Conservation (phyloP, 768 basidiomycete species). For the Rhodosporidiobolus sp. region DNA sequence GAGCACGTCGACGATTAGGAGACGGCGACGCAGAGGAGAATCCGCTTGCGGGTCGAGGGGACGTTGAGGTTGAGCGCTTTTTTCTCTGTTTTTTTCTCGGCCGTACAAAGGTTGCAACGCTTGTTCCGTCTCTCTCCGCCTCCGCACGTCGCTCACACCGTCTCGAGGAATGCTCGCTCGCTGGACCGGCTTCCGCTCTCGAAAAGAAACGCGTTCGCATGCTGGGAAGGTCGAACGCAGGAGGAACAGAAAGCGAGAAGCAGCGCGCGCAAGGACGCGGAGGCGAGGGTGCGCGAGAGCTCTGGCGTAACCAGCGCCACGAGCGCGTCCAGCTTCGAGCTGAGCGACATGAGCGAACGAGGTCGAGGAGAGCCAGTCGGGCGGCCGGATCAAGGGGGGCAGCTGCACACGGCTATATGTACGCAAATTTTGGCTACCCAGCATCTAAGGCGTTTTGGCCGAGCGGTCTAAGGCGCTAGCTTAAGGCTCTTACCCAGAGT, state of each 20-base stretch:
- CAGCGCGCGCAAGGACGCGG: constrained; percentile 4
- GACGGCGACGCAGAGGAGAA: not conserved
- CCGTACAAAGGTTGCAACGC: too few species aligned
- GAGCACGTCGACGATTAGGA: not conserved
- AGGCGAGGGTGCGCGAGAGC: not conserved
- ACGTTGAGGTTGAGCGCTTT: too few species aligned
- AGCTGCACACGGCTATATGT: not conserved
- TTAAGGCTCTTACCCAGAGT: constrained; percentile 26
- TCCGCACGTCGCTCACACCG: too few species aligned
- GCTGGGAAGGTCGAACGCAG: too few species aligned
- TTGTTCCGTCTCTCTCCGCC: too few species aligned
- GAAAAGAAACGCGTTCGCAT: too few species aligned
- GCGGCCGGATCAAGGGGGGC: too few species aligned
- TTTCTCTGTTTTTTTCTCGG: too few species aligned
- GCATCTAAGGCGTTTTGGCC: constrained; percentile 36
- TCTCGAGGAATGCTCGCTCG: too few species aligned
- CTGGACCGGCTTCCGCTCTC: too few species aligned
- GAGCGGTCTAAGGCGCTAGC: constrained; percentile 44
- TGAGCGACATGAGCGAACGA: constrained; percentile 9
- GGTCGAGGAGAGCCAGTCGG: not conserved
- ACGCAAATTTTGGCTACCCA: not conserved
- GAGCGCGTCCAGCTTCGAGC: constrained; percentile 9
- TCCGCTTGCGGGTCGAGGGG: not conserved
- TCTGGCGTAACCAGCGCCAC: not conserved
- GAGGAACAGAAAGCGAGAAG: too few species aligned